Base-by-base conservation (phyloP, 2,329 filamentous ascomycete genomes). In the Penicillium sp. region DNA sequence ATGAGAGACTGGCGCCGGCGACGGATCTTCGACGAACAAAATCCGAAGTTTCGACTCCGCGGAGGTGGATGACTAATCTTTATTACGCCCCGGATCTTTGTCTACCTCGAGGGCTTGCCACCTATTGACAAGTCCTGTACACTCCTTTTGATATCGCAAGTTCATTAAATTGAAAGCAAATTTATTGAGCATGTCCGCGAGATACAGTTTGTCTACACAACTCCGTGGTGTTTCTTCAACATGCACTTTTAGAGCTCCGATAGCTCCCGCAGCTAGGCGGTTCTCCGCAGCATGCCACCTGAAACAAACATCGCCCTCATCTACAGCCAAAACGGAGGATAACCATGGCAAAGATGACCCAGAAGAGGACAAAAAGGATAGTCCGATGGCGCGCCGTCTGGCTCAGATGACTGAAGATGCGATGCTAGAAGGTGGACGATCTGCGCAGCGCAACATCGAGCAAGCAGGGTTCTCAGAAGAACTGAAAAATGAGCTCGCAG, bases 401-500 rank as follows among this genome's bases (percentile, higher is more conserved):
- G 73, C 75, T 4, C 73, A 78, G 51, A 78, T 84, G 78, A 80
- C 77, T 38, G 79, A 83, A 54, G 75, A 82, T 54, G 72, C 73
- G 15, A 66, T 84, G 26, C 71, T 78, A 40, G 72, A 73, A 45
- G 78, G 78, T 29, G 77, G 78, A 26, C 73, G 75, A 51, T 74
- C 76, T 48, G 76, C 79, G 29, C 71, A 68, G 41, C 80, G 76
- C 58, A 77, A 77, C 43, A 72, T 84, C n/a, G 70, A 77, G 58
- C 77, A 82, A 54, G 79, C 77, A 26, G 79, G 79, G 42, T 84
- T 84, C 66, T 80, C 77, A 52, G 77, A 81, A 44, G 79, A 82
- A 5, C 64, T 84, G 55, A 81, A 78, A 64, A 69, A 67, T 48
- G 67, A 77, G 59, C 67, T 84, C 10, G 78, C 82, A 64, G 78